Conservation (phyloP, 176 grass and related monocot genomes). For the Metroxylon sagu region DNA sequence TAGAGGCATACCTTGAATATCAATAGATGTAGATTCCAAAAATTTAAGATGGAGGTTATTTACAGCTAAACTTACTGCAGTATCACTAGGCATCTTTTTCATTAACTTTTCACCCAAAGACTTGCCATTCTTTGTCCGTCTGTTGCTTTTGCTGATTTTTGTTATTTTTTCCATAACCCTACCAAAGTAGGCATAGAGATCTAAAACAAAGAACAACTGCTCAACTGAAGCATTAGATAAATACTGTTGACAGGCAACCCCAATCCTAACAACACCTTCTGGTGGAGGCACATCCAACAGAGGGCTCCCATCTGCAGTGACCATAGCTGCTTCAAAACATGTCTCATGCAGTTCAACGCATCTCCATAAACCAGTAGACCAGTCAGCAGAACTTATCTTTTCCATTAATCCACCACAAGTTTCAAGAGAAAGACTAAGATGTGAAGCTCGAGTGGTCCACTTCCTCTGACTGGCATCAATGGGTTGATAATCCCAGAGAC, state of each 20-base stretch:
- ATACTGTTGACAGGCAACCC: slow-evolving; percentile 68
- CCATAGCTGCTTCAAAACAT: slow-evolving; percentile 91
- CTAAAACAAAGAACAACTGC: slow-evolving; percentile 91
- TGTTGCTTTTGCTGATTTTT: slow-evolving; percentile 68
- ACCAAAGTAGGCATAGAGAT: slow-evolving; percentile 92
- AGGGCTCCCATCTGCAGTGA: slow-evolving; percentile 80
- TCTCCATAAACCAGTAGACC: slow-evolving; percentile 60
- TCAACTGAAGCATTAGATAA: slow-evolving; percentile 83
- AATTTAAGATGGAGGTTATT: slow-evolving; percentile 80
- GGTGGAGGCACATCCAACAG: slow-evolving; percentile 83
- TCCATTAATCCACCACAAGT: slow-evolving; percentile 39
- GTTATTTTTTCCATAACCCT: slow-evolving; percentile 69
- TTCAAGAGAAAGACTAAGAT: slow-evolving; percentile 83
- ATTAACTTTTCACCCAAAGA: slow-evolving; percentile 28
- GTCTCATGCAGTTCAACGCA: slow-evolving; percentile 77
- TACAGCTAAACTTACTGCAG: slow-evolving; percentile 75
- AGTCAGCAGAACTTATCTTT: slow-evolving; percentile 25
- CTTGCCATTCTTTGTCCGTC: slow-evolving; percentile 20
- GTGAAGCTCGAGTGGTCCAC: slow-evolving; percentile 54
- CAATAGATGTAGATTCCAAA: slow-evolving; percentile 53
- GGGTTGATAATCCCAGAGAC: slow-evolving; percentile 89
- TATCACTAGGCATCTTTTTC: slow-evolving; percentile 93
- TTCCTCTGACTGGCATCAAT: slow-evolving; percentile 91
- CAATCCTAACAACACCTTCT: slow-evolving; percentile 92
- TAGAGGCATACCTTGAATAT: slow-evolving; percentile 42